These are phyloP conservation scores for Kurtzmaniella natalensis DNA, from an alignment of 1,139 yeast genomes.

Conservation along the genomic window DNA sequence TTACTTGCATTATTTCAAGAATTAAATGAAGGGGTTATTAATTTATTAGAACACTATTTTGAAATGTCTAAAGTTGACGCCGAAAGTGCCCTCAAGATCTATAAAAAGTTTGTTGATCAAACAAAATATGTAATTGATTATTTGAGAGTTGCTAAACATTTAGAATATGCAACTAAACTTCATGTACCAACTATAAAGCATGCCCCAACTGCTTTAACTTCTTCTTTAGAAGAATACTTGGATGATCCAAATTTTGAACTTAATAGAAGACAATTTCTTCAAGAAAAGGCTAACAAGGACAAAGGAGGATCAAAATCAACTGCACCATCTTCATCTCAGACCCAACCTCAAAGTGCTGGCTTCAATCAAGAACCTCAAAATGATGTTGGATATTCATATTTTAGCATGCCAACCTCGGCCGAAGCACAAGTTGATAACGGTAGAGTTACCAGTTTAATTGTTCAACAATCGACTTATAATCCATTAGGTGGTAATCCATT, in stretches of 20 bases:
- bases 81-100: conserved; percentile 76
- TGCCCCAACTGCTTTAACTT: conserved; percentile 91
- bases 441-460: conserved; percentile 29
- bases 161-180: conserved; percentile 80
- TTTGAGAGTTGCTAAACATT: conserved; percentile 81
- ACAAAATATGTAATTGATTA: conserved; percentile 86
- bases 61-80: conserved; percentile 88
- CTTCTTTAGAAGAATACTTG: conserved; percentile 82
- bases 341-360: too few relatives aligned
- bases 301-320: too few relatives aligned
- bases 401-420: too few relatives aligned
- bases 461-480: conserved; percentile 41
- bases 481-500: conserved; percentile 37
- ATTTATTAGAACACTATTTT: conserved; percentile 86
- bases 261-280: conserved; percentile 72
- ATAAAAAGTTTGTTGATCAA: conserved; percentile 79
- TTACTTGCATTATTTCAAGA: conserved; percentile 80
- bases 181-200: conserved; percentile 95
- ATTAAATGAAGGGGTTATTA: conserved; percentile 91
- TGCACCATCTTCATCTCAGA: conserved; percentile 6
- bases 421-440: conserved; percentile 12
- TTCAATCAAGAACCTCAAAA: conserved; percentile 3
- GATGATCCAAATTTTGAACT: conserved; percentile 80
- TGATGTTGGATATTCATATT: too few relatives aligned
- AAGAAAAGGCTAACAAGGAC: conserved; percentile 49